Percentiles rank a stretch among this genome's conserved stretches.
phyloP scores from a whole-genome alignment of 2,329 filamentous ascomycete species.

The Drechslerella coelobrocha region DNA sequence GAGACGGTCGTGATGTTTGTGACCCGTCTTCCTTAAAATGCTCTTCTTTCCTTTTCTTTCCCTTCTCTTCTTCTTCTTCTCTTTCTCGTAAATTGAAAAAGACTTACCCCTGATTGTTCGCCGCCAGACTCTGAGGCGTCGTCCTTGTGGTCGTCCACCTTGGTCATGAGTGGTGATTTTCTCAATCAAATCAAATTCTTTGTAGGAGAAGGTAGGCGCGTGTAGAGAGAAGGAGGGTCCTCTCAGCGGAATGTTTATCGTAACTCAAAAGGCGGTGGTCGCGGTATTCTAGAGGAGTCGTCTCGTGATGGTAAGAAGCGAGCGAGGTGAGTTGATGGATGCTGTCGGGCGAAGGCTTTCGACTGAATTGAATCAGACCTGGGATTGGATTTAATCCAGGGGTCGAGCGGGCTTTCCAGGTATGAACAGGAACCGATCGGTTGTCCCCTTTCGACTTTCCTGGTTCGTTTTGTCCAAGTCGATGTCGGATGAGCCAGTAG shows the following conservation, averaged over 20 bases:
- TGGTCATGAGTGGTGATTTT: conserved; percentile 30
- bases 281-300: not conserved
- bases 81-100: no score
- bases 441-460: not conserved
- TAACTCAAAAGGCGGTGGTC: not conserved
- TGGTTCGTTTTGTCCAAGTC: not conserved
- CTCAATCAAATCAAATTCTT: no score
- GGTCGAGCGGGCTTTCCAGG: not conserved
- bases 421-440: not conserved
- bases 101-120: conserved; percentile 49
- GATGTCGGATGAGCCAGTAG: conserved; percentile 12
- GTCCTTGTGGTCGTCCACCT: conserved; percentile 49
- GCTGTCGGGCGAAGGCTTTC: not conserved
- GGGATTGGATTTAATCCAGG: not conserved
- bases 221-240: not conserved
- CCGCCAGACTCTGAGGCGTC: conserved; percentile 48
- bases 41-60: no score
- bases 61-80: no score
- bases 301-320: not conserved
- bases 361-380: not conserved
- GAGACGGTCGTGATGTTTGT: no score
- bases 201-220: not conserved
- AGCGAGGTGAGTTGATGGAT: not conserved
- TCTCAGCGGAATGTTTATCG: not conserved
- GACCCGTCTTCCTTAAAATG: no score